These are phyloP conservation scores for Albizia julibrissin DNA, from an alignment of 306 rosid genomes.

Conservation along the genomic window DNA sequence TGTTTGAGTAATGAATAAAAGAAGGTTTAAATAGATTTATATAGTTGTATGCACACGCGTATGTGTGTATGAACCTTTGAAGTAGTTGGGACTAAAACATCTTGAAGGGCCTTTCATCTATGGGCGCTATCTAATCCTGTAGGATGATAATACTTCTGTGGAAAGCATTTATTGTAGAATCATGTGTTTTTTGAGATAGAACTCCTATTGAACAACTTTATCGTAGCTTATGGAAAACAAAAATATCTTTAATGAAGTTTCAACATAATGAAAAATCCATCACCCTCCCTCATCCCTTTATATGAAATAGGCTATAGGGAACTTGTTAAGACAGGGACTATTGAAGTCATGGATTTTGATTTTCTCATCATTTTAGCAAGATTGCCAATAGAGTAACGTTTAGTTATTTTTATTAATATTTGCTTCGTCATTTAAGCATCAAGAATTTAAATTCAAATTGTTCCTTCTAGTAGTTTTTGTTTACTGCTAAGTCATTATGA, in stretches of 20 bases:
- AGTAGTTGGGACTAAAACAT: not conserved
- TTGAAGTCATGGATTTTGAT: not conserved
- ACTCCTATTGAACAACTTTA: not conserved
- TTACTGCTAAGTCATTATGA: not conserved
- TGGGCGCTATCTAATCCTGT: not conserved
- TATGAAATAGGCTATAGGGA: not conserved
- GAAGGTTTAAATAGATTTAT: not conserved
- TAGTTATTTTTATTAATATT: not conserved
- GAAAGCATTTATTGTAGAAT: not conserved
- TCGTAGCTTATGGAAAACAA: not conserved
- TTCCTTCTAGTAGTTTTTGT: not conserved
- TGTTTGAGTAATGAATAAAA: not conserved
- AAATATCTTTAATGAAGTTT: not conserved
- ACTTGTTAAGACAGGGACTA: not conserved
- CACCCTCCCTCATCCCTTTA: not conserved
- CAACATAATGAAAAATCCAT: not conserved
- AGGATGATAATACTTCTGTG: conserved; percentile 7
- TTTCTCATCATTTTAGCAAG: not conserved
- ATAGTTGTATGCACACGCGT: not conserved
- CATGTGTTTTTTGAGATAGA: not conserved
- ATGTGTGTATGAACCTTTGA: not conserved
- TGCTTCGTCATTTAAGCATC: not conserved
- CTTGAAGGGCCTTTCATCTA: not conserved
- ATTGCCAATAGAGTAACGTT: not conserved
- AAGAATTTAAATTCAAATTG: not conserved